These are phyloP conservation scores for Lasiodiplodia citricola DNA, from an alignment of 2,329 filamentous ascomycete species.

Conservation along the genomic window DNA sequence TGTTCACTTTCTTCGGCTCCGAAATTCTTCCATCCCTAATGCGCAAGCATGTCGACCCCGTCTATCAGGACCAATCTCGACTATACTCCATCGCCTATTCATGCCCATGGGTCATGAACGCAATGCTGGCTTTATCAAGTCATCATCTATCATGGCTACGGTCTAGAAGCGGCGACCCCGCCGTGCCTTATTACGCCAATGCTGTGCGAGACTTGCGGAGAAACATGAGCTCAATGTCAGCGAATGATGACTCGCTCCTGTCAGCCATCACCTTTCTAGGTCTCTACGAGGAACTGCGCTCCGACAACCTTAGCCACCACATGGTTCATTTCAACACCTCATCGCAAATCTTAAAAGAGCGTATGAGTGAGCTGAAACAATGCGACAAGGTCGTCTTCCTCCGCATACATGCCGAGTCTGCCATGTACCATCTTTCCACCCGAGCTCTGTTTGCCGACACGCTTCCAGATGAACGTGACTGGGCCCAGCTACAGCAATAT, in stretches of 20 bases:
- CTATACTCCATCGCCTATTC: constrained; percentile 2
- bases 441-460: constrained; percentile 5
- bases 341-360: background rate
- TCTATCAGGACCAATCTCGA: background rate
- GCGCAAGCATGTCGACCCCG: constrained; percentile 10
- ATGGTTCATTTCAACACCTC: constrained; percentile 13
- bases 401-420: constrained; percentile 10
- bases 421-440: constrained; percentile 20
- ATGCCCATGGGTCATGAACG: constrained; percentile 13
- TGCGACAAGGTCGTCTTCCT: background rate
- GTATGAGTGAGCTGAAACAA: background rate
- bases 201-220: constrained; percentile 9
- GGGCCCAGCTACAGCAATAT: constrained; percentile 2
- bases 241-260: constrained; percentile 1
- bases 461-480: background rate
- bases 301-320: constrained; percentile 3
- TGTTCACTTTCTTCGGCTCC: background rate
- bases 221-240: constrained; percentile 5
- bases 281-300: constrained; percentile 14
- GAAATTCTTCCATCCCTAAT: background rate
- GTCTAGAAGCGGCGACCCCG: constrained; percentile 1
- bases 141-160: constrained; percentile 5
- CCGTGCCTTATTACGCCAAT: constrained; percentile 15
- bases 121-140: background rate
- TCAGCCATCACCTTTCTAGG: constrained; percentile 10